Evolutionary conservation across 768 basidiomycete genomes (phyloP), one percentile per base, ranked within the genome.

Genomic region (Boletus pseudo-olivaceus): DNA sequence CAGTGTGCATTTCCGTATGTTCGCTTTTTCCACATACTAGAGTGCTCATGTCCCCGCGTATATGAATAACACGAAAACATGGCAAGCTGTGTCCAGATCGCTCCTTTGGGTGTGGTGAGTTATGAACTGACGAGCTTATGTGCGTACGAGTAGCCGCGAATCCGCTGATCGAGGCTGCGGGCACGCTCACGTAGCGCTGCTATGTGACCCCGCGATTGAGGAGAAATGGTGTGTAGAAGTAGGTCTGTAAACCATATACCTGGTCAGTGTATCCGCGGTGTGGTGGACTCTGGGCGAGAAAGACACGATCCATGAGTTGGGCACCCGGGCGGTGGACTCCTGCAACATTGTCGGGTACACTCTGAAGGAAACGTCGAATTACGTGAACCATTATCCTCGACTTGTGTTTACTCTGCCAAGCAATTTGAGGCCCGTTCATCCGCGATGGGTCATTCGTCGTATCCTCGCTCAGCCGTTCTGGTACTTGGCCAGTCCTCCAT

Each of bases 391-490:
- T n/a, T 33, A 33, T 51, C 20, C 27, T 42, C 8, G 23, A 45
- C 49, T 14, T 11, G 30, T 11, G 4, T 23, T 23, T 23, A 26
- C 32, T 42, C 7, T 8, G 17, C 29, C 26, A 23, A 20, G 29
- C 23, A 14, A 41, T 30, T n/a, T 15, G 8, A 41, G 6, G 19
- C 35, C 34, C 19, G 46, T 52, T 41, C 23, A 17, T 49, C 45
- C 23, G 49, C 19, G 50, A 70, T 71, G 68, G 54, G 56, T 14
- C 62, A 40, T 48, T 43, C 67, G 17, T 75, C 77, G 33, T 86
- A 83, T 74, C 82, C 83, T 56, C 83, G 82, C 53, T 87, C 88
- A n/a, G 78, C 76, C 30, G 73, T 89, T 27, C 80, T 92, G 39
- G 72, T 91, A 5, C 75, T 88, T 33, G 83, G 82, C 8, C 63